Evolutionary conservation across 441 rosid species (phyloP), one percentile per base, ranked within the genome.

Genomic region (Melastoma candidum): DNA sequence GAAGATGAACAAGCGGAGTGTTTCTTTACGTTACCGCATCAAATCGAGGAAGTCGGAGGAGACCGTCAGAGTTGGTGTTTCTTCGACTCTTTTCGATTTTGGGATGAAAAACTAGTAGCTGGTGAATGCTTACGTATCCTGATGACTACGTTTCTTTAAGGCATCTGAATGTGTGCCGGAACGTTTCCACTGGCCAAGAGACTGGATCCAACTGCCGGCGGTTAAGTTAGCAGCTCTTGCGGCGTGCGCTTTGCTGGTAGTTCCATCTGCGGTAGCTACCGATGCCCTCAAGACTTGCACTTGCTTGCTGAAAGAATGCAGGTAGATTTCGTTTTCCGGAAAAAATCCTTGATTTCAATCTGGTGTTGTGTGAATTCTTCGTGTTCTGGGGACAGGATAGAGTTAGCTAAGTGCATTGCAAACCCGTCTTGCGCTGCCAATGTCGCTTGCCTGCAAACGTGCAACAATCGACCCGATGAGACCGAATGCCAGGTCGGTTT

Each of bases 231-330:
- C 68, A 0, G 75, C 84, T 46, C 43, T 85, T 60, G 47, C 87
- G 49, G 89, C 89, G 0, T 81, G 87, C 62, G 61, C 73, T 3
- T 68, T 84, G 44, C 71, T 92, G 70, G 50, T 84, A 12, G 78
- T 81, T 71, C 98, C 98, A 47, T 85, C 97, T 50, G 97, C 95
- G 6, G 80, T 70, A n/a, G 98, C 97, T 7, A 83, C 72, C 60
- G 98, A 88, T 71, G 87, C 98, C 26, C 89, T 92, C 61, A 92
- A 88, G 71, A 92, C 98, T 22, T 92, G 98, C 58, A 51, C 90
- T 48, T 92, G 98, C 79, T 80, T 92, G 56, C 63, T 92, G 54
- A 84, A 78, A 72, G 89, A 80, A 41, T 92, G 97, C 96, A 85
- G 98, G 98, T 92, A 78, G 55, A 32, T 60, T 48, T 12, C 8